These are phyloP conservation scores for Vitellaria paradoxa DNA, from an alignment of 179 eudicot species.

Conservation along the genomic window DNA sequence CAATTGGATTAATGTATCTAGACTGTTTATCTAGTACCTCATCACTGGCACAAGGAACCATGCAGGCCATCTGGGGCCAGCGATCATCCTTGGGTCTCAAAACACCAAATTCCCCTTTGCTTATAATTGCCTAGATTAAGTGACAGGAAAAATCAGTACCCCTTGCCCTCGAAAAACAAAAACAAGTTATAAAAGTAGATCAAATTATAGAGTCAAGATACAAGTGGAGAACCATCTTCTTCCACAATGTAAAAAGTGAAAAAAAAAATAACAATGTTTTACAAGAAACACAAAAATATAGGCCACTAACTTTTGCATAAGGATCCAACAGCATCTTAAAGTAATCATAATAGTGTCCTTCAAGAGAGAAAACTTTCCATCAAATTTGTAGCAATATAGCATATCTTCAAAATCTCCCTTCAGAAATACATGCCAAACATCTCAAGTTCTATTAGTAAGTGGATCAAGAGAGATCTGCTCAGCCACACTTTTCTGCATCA, in stretches of 20 bases:
- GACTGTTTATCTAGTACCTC: slow-evolving; percentile 40
- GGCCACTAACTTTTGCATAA: slow-evolving; percentile 76
- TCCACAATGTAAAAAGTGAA: neutral
- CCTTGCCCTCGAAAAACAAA: slow-evolving; percentile 20
- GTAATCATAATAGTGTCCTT: slow-evolving; percentile 77
- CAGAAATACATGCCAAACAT: slow-evolving; percentile 84
- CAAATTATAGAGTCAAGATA: neutral
- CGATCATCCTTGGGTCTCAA: slow-evolving; percentile 65
- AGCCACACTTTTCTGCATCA: slow-evolving; percentile 68
- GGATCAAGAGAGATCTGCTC: slow-evolving; percentile 83
- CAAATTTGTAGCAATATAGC: slow-evolving; percentile 80
- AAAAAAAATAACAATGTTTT: neutral
- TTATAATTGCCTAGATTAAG: slow-evolving; percentile 72
- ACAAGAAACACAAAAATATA: neutral
- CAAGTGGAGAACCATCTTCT: slow-evolving; percentile 5
- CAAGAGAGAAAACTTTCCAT: slow-evolving; percentile 76
- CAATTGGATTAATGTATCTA: neutral
- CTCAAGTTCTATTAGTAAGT: slow-evolving; percentile 74
- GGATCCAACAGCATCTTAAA: slow-evolving; percentile 77
- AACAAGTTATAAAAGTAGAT: slow-evolving; percentile 11
- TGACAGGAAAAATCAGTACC: slow-evolving; percentile 19
- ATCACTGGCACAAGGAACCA: slow-evolving; percentile 65
- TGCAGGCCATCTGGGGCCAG: slow-evolving; percentile 94
- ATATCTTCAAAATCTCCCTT: slow-evolving; percentile 72
- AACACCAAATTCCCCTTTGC: slow-evolving; percentile 79